Percentiles rank a stretch among this genome's conserved stretches.
These are phyloP conservation scores for Parachaetomium inaequale DNA, from an alignment of 495 filamentous ascomycete genomes.

Conservation along the genomic window DNA sequence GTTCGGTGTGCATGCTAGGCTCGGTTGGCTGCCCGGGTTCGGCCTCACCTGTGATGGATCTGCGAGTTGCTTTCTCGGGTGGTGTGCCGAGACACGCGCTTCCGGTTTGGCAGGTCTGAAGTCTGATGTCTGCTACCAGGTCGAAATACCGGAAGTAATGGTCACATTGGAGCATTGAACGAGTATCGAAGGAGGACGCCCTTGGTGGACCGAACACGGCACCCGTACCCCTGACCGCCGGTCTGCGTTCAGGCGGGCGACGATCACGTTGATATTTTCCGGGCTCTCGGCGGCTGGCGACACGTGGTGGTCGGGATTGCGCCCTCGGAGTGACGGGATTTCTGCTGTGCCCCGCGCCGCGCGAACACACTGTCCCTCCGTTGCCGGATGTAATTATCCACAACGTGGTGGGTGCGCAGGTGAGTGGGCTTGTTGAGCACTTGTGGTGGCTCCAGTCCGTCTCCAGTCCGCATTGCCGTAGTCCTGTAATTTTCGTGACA, in stretches of 20 bases:
- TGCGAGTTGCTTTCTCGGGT: too few relatives aligned
- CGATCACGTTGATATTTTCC: slow-evolving; percentile 10
- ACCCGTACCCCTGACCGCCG: slow-evolving; percentile 1
- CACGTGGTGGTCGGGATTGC: slow-evolving; percentile 13
- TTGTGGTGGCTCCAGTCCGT: too few relatives aligned
- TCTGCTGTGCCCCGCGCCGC: background rate
- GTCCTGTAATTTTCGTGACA: background rate
- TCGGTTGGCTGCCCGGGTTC: background rate
- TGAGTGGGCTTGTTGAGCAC: too few relatives aligned
- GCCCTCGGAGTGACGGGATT: background rate
- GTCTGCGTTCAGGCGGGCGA: background rate
- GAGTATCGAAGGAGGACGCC: too few relatives aligned
- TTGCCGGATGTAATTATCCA: background rate
- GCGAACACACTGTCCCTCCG: background rate
- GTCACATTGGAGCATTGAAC: too few relatives aligned
- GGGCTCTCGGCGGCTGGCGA: slow-evolving; percentile 7
- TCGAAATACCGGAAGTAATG: too few relatives aligned
- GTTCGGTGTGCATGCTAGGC: background rate
- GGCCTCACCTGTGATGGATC: too few relatives aligned
- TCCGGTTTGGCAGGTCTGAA: background rate
- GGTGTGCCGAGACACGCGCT: background rate
- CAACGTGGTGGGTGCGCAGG: background rate
- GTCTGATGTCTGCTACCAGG: background rate
- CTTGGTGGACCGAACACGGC: background rate
- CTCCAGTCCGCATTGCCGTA: background rate